Conservation (phyloP, 2,329 filamentous ascomycete species). For the Apiospora kogelbergensis region DNA sequence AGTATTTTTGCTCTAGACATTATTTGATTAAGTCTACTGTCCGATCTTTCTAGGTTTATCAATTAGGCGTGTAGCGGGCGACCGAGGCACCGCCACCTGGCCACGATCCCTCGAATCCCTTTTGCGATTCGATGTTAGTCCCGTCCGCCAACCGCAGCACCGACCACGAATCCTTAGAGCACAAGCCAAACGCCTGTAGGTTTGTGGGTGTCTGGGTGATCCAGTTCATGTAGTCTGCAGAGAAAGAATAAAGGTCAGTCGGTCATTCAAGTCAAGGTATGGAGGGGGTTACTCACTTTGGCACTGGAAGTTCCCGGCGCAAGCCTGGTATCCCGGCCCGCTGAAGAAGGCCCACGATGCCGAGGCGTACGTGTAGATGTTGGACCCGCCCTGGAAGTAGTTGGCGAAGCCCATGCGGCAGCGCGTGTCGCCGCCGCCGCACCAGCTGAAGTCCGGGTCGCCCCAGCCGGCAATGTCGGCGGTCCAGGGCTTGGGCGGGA, state of each 20-base stretch:
- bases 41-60: not conserved
- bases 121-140: slow-evolving; percentile 29
- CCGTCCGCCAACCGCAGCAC: slow-evolving; percentile 37
- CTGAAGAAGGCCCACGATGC: slow-evolving; percentile 45
- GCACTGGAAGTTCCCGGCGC: slow-evolving; percentile 33
- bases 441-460: slow-evolving; percentile 44
- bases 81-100: slow-evolving; percentile 32
- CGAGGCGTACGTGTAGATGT: slow-evolving; percentile 42
- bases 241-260: slow-evolving; percentile 12
- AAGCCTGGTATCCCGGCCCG: slow-evolving; percentile 37
- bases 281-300: slow-evolving; percentile 27
- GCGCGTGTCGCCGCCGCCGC: slow-evolving; percentile 32
- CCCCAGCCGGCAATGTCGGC: slow-evolving; percentile 36
- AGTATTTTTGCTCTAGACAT: not conserved
- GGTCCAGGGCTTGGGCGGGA: slow-evolving; percentile 38
- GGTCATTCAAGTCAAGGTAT: slow-evolving; percentile 7
- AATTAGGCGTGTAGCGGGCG: slow-evolving; percentile 32
- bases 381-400: slow-evolving; percentile 40
- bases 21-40: not conserved
- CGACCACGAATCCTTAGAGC: slow-evolving; percentile 38
- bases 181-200: slow-evolving; percentile 41
- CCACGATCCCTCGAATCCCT: slow-evolving; percentile 38
- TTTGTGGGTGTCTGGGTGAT: slow-evolving; percentile 37
- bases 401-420: slow-evolving; percentile 45
- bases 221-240: slow-evolving; percentile 38